phyloP scores from a whole-genome alignment of 2,329 filamentous ascomycete species.

The Microcyclosporella mali region DNA sequence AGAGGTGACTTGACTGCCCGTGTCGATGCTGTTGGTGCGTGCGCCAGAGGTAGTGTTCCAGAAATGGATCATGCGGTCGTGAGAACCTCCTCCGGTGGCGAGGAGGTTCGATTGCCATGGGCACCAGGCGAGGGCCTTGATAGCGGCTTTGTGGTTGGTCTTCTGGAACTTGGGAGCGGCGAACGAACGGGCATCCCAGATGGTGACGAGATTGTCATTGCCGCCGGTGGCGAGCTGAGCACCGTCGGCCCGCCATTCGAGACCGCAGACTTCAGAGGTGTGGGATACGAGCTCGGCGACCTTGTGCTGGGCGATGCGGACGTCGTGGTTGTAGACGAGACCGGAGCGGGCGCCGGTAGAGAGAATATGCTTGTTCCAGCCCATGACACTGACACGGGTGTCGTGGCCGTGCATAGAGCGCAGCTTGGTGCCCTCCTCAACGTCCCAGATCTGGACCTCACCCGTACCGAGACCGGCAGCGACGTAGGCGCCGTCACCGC shows the following conservation, averaged over 20 bases:
- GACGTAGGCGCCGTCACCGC: slow-evolving; percentile 91
- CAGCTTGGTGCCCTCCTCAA: slow-evolving; percentile 88
- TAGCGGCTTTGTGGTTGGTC: slow-evolving; percentile 97
- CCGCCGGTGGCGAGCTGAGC: slow-evolving; percentile 94
- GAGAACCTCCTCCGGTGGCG: slow-evolving; percentile 90
- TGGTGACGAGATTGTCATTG: slow-evolving; percentile 98
- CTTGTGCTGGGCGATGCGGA: slow-evolving; percentile 96
- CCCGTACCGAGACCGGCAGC: slow-evolving; percentile 90
- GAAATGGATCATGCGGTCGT: slow-evolving; percentile 98
- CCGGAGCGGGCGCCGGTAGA: slow-evolving; percentile 93
- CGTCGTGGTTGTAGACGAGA: slow-evolving; percentile 96
- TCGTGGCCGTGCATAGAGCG: slow-evolving; percentile 98
- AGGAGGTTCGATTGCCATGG: slow-evolving; percentile 98
- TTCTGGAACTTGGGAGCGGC: slow-evolving; percentile 97
- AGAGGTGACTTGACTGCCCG: slow-evolving; percentile 92
- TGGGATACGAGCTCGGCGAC: slow-evolving; percentile 93
- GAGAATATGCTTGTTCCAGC: slow-evolving; percentile 97
- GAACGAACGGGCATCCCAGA: slow-evolving; percentile 95
- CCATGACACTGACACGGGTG: slow-evolving; percentile 93
- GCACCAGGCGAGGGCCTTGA: slow-evolving; percentile 98
- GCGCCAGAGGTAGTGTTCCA: slow-evolving; percentile 99
- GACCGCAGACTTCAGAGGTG: slow-evolving; percentile 94
- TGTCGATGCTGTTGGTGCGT: slow-evolving; percentile 98
- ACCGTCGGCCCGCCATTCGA: slow-evolving; percentile 95
- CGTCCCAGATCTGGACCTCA: slow-evolving; percentile 99